Evolutionary conservation across 2,329 filamentous ascomycete genomes (phyloP).

Genomic region (Albifimbria verrucaria): DNA sequence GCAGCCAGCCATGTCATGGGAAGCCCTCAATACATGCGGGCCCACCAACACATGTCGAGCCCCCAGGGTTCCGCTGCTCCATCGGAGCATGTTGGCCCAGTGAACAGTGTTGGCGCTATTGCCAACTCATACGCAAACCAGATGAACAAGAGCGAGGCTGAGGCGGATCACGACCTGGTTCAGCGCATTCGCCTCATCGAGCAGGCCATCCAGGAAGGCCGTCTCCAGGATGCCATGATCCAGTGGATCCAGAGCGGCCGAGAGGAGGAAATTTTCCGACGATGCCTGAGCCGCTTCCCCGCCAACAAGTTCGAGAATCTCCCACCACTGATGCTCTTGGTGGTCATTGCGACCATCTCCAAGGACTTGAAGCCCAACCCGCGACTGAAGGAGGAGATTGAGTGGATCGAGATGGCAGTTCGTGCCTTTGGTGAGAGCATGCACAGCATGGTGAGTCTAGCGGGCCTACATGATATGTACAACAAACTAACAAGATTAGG

Average conservation of each 20-base stretch:
- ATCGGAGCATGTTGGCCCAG: conserved; percentile 30
- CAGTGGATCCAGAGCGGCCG: conserved; percentile 64
- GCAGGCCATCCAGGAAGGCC: conserved; percentile 56
- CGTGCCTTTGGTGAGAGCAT: conserved; percentile 47
- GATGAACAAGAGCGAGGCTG: conserved; percentile 30
- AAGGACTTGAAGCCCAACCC: conserved; percentile 52
- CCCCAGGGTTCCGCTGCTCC: conserved; percentile 28
- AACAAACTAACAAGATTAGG: conserved; percentile 19
- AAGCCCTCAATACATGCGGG: conserved; percentile 34
- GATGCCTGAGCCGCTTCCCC: conserved; percentile 34
- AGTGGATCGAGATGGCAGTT: conserved; percentile 60
- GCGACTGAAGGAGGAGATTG: conserved; percentile 52
- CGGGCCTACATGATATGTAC: rapidly evolving
- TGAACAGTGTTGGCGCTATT: conserved; percentile 28
- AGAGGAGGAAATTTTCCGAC: conserved; percentile 60
- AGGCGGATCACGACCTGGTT: conserved; percentile 48
- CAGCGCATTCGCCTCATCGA: conserved; percentile 58
- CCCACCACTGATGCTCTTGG: conserved; percentile 60
- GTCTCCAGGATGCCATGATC: conserved; percentile 61
- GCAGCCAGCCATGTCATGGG: conserved; percentile 27
- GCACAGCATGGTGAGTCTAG: conserved; percentile 46
- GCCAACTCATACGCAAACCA: conserved; percentile 32
- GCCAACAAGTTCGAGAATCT: conserved; percentile 48
- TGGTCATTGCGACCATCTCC: conserved; percentile 62
- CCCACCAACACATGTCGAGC: conserved; percentile 27